Evolutionary conservation across 495 filamentous ascomycete genomes (phyloP), one percentile per base, ranked within the genome.

Genomic region (Elaphomyces granulatus): DNA sequence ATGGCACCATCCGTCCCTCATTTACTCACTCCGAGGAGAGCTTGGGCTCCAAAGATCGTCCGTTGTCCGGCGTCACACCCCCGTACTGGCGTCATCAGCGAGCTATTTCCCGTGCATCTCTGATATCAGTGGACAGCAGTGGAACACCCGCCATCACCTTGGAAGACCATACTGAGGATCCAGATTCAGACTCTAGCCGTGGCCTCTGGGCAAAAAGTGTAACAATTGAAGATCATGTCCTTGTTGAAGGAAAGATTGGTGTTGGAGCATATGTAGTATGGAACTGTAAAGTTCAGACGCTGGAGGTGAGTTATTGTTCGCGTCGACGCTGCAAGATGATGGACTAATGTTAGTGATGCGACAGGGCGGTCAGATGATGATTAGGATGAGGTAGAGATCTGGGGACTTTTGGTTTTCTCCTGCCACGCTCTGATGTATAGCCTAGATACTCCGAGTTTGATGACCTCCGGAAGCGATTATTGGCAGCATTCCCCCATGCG

Each of bases 211-310:
- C 80, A 3, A 66, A 63, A 35, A 73, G 68, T 42, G 78, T 80
- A 15, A 55, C 66, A 2, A 72, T 85, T 34, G 72, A 81, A 38
- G 78, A 81, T 49, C 69, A 81, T 60, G 66, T 70, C 23, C 61
- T 83, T 43, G 69, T 85, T 34, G 65, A 69, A 43, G 80, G 63
- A 31, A 66, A 70, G 49, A 74, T 70, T 3, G 74, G 74, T 8
- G 64, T 81, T 14, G 80, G 80, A 2, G 68, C 76, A 0, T 85
- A 83, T 56, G 77, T 83, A 17, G 77, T 81, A 14, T 85, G 80
- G 80, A 78, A 77, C 53, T 81, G 75, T 48, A 74, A 54, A 19
- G 70, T 85, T 26, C 69, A 78, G 48, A 83, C 79, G 2, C 61
- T 83, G 20, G 74, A 83, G 61, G 79, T 81, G 46, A 50, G 72